Percentiles rank a stretch among this genome's conserved stretches.
Conservation (phyloP, 176 grass and related monocot species). For the Luzula sylvatica region DNA sequence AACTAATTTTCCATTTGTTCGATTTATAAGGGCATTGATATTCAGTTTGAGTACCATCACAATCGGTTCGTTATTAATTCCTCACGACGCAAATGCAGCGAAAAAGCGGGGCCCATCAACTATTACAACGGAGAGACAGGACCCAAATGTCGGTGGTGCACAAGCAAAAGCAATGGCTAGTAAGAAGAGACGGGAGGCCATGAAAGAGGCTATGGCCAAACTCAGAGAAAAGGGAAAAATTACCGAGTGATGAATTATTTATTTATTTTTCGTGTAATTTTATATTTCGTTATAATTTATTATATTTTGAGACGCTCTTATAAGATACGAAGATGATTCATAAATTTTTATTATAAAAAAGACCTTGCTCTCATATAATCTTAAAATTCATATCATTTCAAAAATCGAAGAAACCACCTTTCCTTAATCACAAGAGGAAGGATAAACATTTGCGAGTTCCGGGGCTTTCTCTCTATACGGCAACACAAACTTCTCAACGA, state of each 20-base stretch:
- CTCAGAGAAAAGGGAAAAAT: constrained; percentile 62
- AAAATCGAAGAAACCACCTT: too few relatives aligned
- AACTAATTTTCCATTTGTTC: background rate
- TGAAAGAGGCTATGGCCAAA: constrained; percentile 72
- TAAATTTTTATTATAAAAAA: too few relatives aligned
- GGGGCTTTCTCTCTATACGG: too few relatives aligned
- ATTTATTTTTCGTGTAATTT: background rate
- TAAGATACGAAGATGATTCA: too few relatives aligned
- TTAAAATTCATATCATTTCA: too few relatives aligned
- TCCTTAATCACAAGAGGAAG: too few relatives aligned
- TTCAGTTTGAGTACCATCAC: constrained; percentile 29
- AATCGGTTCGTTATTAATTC: constrained; percentile 25
- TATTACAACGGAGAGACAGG: constrained; percentile 32
- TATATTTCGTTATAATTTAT: too few relatives aligned
- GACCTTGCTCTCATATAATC: too few relatives aligned
- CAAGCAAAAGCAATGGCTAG: constrained; percentile 69
- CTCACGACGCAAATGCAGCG: constrained; percentile 34
- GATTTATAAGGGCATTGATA: constrained; percentile 24
- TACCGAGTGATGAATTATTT: constrained; percentile 6
- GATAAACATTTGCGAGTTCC: too few relatives aligned
- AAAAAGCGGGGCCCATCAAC: constrained; percentile 46
- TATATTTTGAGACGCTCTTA: too few relatives aligned
- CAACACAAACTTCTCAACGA: too few relatives aligned
- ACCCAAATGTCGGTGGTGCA: constrained; percentile 53
- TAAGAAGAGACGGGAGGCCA: constrained; percentile 83